phyloP scores from a whole-genome alignment of 176 grass and related monocot species.

The Carex parvula region DNA sequence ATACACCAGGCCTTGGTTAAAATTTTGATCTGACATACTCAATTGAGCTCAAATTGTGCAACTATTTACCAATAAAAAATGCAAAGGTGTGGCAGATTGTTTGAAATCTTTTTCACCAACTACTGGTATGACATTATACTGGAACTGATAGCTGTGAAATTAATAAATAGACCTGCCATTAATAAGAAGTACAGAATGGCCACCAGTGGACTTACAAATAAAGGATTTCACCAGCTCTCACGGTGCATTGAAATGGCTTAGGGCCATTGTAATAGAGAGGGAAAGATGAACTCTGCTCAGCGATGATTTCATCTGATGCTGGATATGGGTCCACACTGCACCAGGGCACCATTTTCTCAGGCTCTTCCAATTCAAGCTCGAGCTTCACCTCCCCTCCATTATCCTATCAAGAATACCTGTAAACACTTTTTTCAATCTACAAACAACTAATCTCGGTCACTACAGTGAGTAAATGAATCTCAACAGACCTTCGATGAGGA shows the following conservation, averaged over 20 bases:
- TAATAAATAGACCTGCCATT: not conserved
- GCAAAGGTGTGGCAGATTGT: not conserved
- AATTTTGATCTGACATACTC: not conserved
- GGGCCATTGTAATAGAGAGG: slow-evolving; percentile 84
- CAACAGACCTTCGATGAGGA: not conserved
- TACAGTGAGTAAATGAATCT: not conserved
- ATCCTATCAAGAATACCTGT: slow-evolving; percentile 16
- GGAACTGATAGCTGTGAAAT: not conserved
- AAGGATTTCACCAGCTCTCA: slow-evolving; percentile 85
- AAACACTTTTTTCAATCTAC: not conserved
- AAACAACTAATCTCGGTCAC: not conserved
- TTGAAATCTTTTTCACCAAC: not conserved
- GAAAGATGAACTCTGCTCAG: slow-evolving; percentile 39
- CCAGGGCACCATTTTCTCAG: slow-evolving; percentile 65
- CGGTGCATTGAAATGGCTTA: slow-evolving; percentile 66
- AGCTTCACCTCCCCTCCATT: slow-evolving; percentile 30
- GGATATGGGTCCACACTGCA: slow-evolving; percentile 84
- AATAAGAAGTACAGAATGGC: not conserved
- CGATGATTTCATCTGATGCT: slow-evolving; percentile 42
- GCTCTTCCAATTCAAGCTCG: slow-evolving; percentile 60
- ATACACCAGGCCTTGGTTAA: not conserved
- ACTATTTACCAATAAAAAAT: not conserved
- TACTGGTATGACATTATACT: not conserved
- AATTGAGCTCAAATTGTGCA: not conserved
- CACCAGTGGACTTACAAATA: slow-evolving; percentile 43